Conservation (phyloP, 148 eudicot genomes). For the Mesembryanthemum crystallinum region DNA sequence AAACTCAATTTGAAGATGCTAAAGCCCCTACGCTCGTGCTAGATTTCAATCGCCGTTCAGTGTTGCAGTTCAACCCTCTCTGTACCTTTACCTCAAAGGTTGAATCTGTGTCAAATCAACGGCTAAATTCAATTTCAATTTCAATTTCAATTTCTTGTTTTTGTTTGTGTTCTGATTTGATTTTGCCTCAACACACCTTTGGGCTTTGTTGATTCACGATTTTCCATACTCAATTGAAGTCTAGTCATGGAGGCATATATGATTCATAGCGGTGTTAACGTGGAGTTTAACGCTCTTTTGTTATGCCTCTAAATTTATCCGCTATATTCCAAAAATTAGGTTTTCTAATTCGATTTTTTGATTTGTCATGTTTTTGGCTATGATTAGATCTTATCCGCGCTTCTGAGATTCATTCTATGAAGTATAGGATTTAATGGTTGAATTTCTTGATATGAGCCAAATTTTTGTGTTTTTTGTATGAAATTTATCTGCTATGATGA, state of each 20-base stretch:
- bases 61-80: slow-evolving; percentile 61
- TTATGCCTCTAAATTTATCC: slow-evolving; percentile 55
- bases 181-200: slow-evolving; percentile 65
- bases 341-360: too few species aligned
- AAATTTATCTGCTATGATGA: slow-evolving; percentile 38
- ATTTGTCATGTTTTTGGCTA: too few species aligned
- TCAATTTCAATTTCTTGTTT: not conserved
- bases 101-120: slow-evolving; percentile 52
- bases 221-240: slow-evolving; percentile 34
- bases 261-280: slow-evolving; percentile 53
- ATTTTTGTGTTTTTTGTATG: not conserved
- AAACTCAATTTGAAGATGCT: slow-evolving; percentile 36
- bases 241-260: slow-evolving; percentile 79
- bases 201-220: slow-evolving; percentile 37
- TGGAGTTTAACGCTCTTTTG: slow-evolving; percentile 49
- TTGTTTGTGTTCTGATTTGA: too few species aligned
- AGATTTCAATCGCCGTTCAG: slow-evolving; percentile 43
- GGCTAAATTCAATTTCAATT: slow-evolving; percentile 39
- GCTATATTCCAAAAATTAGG: slow-evolving; percentile 32
- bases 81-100: slow-evolving; percentile 23
- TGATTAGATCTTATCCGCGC: slow-evolving; percentile 69
- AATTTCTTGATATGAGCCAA: slow-evolving; percentile 70
- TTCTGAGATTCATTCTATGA: slow-evolving; percentile 55
- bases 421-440: slow-evolving; percentile 49
- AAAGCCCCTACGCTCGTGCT: slow-evolving; percentile 71